These are phyloP conservation scores for Pseudovirgaria hyperparasitica DNA, from an alignment of 2,329 filamentous ascomycete genomes.

Conservation along the genomic window DNA sequence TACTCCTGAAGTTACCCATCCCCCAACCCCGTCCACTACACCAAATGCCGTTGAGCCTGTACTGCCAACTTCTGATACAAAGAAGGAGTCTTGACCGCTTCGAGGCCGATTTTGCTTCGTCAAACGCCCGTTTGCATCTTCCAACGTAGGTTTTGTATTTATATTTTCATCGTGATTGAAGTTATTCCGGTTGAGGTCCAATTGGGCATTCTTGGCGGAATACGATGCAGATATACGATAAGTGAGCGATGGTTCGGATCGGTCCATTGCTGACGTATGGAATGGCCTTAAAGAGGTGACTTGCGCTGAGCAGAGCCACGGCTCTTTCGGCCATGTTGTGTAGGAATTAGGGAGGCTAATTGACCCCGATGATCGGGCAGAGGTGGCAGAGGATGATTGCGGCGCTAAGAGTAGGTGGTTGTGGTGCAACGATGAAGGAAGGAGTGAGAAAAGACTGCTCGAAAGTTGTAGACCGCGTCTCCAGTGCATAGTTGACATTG, in stretches of 20 bases:
- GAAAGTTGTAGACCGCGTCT: too few species aligned
- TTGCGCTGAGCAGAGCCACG: too few species aligned
- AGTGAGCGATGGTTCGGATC: conserved; percentile 18
- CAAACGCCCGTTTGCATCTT: conserved; percentile 25
- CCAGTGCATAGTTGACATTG: too few species aligned
- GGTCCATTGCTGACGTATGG: conserved; percentile 16
- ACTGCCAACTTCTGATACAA: conserved; percentile 67
- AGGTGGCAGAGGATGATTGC: too few species aligned
- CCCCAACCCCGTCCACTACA: conserved; percentile 87
- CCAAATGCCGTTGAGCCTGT: conserved; percentile 66
- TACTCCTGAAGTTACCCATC: conserved; percentile 85
- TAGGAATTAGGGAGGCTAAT: too few species aligned
- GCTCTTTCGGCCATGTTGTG: too few species aligned
- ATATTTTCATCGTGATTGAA: conserved; percentile 17
- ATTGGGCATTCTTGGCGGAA: conserved; percentile 24
- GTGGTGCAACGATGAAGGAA: too few species aligned
- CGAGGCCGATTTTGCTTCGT: conserved; percentile 53
- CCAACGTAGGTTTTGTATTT: conserved; percentile 16
- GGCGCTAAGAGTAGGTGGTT: too few species aligned
- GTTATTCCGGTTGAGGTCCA: conserved; percentile 22
- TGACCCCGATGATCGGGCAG: too few species aligned
- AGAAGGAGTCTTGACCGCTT: conserved; percentile 93
- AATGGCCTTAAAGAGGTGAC: too few species aligned
- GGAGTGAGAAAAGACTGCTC: too few species aligned
- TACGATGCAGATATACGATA: conserved; percentile 29